Base-by-base conservation (phyloP, 345 rosid genomes). In the Dovyalis caffra region DNA sequence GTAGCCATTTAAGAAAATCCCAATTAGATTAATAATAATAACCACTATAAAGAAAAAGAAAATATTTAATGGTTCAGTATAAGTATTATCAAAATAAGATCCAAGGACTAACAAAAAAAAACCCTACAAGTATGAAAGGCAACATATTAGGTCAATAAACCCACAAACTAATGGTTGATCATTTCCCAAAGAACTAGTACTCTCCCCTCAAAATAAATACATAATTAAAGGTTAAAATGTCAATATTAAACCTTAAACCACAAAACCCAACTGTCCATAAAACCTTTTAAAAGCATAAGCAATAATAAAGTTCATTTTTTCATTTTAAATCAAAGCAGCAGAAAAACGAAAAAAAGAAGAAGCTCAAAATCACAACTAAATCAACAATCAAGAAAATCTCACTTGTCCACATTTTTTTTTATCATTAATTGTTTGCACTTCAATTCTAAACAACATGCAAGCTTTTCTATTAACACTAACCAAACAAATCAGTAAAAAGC, bases 211-310 rank as follows among this genome's bases (percentile, higher is more conserved):
- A 43, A 51, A 35, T 21, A 53, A 37, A 28, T 26, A 6, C 28
- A 40, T 18, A 58, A 8, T 15, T n/a, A 0, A 67, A 28, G 26
- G 25, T 51, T 51, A 25, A 34, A 63, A 73, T 72, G 62, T 4
- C 9, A 40, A 72, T 60, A 38, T 34, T 35, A 31, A 26, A 71
- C 67, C 67, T 60, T 3, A 23, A 71, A 38, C 37, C 37, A 56
- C 16, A 53, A 51, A 61, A 38, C 31, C 53, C 53, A n/a, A 43
- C 32, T 69, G 61, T 58, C 67, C 21, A 78, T 60, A 18, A 66
- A 16, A 75, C 40, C 70, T 66, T 32, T 38, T 23, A 64, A 58
- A n/a, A n/a, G 61, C 61, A 56, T 23, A 28, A 23, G 14, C 28
- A n/a, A n/a, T n/a, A 56, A 56, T 56, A 56, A 11, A 23, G 0